These are phyloP conservation scores for Angophora floribunda DNA, from an alignment of 345 rosid species.

Conservation along the genomic window DNA sequence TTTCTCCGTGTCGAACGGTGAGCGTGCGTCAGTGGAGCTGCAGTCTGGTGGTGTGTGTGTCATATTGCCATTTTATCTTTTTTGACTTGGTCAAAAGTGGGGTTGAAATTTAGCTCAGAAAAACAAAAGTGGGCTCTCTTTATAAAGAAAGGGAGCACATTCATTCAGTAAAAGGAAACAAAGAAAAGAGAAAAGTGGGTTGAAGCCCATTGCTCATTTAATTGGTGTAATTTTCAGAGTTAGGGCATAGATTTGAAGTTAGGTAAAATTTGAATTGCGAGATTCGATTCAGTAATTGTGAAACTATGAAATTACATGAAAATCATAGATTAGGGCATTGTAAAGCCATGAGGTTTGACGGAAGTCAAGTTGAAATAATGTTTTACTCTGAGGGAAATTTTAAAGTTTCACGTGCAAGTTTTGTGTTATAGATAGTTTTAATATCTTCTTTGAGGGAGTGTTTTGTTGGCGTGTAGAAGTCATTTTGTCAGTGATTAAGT, in stretches of 20 bases:
- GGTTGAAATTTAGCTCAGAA: not conserved
- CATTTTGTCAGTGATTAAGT: not conserved
- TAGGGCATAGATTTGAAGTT: not conserved
- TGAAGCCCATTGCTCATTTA: not conserved
- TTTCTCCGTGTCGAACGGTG: not conserved
- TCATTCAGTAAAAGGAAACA: not conserved
- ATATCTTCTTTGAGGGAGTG: not conserved
- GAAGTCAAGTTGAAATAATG: not conserved
- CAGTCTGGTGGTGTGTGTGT: not conserved
- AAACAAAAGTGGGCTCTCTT: not conserved
- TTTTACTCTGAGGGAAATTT: not conserved
- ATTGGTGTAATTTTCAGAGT: not conserved
- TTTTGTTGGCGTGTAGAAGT: not conserved
- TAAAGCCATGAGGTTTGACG: fast-evolving
- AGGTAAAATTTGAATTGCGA: not conserved
- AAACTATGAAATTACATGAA: not conserved
- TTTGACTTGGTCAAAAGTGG: not conserved
- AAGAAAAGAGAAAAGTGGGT: not conserved
- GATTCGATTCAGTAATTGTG: not conserved
- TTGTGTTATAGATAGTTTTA: fast-evolving
- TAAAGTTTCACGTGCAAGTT: not conserved
- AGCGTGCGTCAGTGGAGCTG: not conserved
- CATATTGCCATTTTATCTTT: not conserved
- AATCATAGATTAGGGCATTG: not conserved
- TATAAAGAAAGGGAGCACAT: not conserved